Percentiles rank a stretch among this genome's conserved stretches.
phyloP scores from a whole-genome alignment of 2,329 filamentous ascomycete species.

The Colletotrichum shisoi region DNA sequence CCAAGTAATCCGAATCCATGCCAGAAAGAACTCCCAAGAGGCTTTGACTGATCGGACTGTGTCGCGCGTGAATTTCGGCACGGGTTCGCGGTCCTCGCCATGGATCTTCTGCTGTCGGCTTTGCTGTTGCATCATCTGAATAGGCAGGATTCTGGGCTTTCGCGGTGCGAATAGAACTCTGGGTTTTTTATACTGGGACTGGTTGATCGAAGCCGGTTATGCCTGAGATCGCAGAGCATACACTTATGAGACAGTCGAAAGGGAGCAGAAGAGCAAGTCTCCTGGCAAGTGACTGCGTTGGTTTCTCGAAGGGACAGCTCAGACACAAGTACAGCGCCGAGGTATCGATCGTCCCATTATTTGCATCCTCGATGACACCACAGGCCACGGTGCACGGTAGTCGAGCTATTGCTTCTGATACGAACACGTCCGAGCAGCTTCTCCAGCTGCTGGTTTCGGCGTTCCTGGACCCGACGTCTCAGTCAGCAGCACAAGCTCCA shows the following conservation, averaged over 20 bases:
- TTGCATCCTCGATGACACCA: neutral
- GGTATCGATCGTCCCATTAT: neutral
- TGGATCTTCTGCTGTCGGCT: constrained; percentile 1
- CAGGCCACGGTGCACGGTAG: constrained; percentile 10
- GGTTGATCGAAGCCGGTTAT: neutral
- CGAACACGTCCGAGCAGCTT: neutral
- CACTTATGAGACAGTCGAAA: no score
- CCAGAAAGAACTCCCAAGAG: constrained; percentile 16
- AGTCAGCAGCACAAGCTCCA: constrained; percentile 3
- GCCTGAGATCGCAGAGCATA: no score
- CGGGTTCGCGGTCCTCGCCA: constrained; percentile 2
- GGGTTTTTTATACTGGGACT: neutral
- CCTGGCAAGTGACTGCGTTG: neutral
- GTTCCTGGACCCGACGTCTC: neutral
- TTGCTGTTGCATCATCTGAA: neutral
- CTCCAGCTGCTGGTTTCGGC: neutral
- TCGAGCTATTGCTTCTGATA: constrained; percentile 1
- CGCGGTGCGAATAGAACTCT: neutral
- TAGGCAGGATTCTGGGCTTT: neutral
- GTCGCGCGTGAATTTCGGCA: constrained; percentile 23
- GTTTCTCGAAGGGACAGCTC: neutral
- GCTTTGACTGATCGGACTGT: constrained; percentile 20
- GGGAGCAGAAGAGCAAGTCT: neutral
- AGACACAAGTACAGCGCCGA: neutral
- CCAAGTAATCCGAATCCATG: constrained; percentile 66